phyloP scores from a whole-genome alignment of 345 rosid species.

The Eucalyptus paniculata region DNA sequence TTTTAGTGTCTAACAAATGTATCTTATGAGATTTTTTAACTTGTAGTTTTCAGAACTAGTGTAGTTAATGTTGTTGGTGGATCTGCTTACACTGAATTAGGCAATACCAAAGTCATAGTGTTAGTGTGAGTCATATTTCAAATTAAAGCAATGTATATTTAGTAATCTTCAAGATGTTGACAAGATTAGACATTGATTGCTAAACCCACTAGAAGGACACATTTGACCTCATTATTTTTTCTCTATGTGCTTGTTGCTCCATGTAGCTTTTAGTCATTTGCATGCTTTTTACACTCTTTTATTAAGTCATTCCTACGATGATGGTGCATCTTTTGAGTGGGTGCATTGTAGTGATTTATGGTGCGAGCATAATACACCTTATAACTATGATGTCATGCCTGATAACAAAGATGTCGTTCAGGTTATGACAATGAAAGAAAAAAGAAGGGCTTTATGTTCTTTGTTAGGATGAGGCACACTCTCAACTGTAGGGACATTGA shows the following conservation, averaged over 20 bases:
- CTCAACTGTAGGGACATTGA: neutral
- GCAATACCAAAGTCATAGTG: slow-evolving; percentile 86
- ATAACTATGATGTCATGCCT: neutral
- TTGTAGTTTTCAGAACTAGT: slow-evolving; percentile 62
- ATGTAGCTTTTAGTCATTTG: neutral
- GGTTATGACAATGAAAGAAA: neutral
- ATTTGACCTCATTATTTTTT: neutral
- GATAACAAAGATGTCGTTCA: neutral
- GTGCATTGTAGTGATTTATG: neutral
- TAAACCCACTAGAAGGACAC: neutral
- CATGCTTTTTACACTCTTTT: neutral
- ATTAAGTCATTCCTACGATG: neutral
- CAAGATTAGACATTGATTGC: neutral
- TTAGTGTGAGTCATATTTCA: slow-evolving; percentile 63
- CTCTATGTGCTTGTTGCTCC: neutral
- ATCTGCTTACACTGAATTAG: slow-evolving; percentile 90
- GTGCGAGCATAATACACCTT: neutral
- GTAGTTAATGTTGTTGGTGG: slow-evolving; percentile 82
- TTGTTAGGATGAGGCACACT: neutral
- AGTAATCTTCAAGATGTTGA: neutral
- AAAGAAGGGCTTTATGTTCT: neutral
- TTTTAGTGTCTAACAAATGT: neutral
- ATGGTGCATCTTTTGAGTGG: neutral
- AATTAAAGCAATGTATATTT: neutral
- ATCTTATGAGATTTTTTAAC: neutral